Percentiles rank a stretch among this genome's conserved stretches.
These are phyloP conservation scores for Picea abies DNA, from an alignment of 83 land plant species.

Conservation along the genomic window DNA sequence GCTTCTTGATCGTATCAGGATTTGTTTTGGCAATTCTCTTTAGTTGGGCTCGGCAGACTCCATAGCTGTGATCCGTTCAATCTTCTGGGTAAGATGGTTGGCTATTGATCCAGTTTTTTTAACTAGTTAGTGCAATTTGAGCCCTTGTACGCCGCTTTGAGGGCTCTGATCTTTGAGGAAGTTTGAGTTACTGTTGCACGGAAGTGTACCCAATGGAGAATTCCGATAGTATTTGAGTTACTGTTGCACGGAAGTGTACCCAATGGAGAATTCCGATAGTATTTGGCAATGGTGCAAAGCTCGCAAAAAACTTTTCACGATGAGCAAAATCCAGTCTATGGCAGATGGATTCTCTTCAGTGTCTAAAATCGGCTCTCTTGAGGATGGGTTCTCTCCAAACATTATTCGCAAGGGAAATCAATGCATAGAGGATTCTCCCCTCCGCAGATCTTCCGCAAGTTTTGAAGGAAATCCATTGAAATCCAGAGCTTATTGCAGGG, in stretches of 20 bases:
- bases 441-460: neutral
- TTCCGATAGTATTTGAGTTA: no score
- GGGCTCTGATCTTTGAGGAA: neutral
- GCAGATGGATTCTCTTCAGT: neutral
- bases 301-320: neutral
- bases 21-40: no score
- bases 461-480: neutral
- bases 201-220: no score
- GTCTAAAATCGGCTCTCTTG: neutral
- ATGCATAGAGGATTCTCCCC: neutral
- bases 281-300: slow-evolving; percentile 5
- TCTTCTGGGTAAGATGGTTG: no score
- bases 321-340: neutral
- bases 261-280: neutral
- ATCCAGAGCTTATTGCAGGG: neutral
- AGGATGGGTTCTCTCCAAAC: neutral
- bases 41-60: no score
- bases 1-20: no score
- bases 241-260: neutral
- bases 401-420: neutral
- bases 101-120: no score
- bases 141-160: neutral
- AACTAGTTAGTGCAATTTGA: neutral
- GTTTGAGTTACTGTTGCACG: neutral
- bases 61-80: no score